phyloP scores from a whole-genome alignment of 192 early-diverging fungal species.

The Thamnidium elegans region DNA sequence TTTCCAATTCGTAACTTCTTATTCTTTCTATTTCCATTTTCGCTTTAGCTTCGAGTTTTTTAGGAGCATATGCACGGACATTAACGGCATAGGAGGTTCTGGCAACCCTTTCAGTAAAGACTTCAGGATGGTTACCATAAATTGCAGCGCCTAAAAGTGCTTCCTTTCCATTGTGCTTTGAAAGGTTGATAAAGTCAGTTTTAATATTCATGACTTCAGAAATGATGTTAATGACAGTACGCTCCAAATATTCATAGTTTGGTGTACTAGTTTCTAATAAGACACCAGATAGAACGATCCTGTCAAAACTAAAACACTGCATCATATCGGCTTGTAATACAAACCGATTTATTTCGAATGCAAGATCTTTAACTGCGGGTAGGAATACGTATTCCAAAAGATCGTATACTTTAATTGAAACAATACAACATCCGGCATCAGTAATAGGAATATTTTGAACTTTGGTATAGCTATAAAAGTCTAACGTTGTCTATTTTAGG shows the following conservation, averaged over 20 bases:
- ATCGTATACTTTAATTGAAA: neutral
- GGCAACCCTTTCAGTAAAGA: neutral
- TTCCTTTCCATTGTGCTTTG: neutral
- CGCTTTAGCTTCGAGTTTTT: neutral
- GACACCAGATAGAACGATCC: neutral
- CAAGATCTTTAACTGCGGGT: neutral
- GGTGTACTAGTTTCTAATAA: neutral
- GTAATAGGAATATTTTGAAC: neutral
- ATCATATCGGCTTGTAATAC: neutral
- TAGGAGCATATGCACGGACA: neutral
- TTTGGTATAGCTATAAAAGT: neutral
- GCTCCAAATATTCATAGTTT: neutral
- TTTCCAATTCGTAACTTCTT: neutral
- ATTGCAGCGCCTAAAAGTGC: neutral
- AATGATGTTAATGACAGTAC: neutral
- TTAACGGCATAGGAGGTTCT: conserved; percentile 3
- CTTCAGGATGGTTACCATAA: neutral
- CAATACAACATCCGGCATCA: neutral
- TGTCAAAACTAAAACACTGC: neutral
- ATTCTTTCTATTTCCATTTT: neutral
- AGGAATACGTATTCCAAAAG: conserved; percentile 4
- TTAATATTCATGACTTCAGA: neutral
- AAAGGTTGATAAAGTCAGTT: neutral
- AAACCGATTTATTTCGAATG: neutral
- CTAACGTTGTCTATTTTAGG: neutral